Conservation (phyloP, 73 alveolate genomes). For the Paramecium tetraurelia region DNA sequence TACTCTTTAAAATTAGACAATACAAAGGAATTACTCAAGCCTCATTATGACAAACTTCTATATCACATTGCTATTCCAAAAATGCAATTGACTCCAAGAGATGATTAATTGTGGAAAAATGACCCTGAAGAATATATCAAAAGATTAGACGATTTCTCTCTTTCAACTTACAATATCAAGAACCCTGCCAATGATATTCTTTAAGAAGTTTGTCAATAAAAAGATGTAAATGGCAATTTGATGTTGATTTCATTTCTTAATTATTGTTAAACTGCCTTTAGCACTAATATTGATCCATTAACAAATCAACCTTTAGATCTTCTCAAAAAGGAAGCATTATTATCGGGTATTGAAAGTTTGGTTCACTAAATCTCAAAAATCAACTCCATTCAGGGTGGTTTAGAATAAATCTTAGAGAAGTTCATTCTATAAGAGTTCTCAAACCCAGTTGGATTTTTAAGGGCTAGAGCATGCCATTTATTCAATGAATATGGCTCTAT, state of each 20-base stretch:
- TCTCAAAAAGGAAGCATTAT: slow-evolving; percentile 48
- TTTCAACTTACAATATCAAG: slow-evolving; percentile 32
- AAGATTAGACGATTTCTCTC: slow-evolving; percentile 70
- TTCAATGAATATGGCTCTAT: slow-evolving; percentile 74
- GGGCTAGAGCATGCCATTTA: slow-evolving; percentile 81
- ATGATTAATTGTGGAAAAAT: slow-evolving; percentile 64
- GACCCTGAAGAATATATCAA: slow-evolving; percentile 82
- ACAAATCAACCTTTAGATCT: slow-evolving; percentile 53
- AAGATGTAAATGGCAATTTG: slow-evolving; percentile 24
- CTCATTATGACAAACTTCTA: slow-evolving; percentile 66
- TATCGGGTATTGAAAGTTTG: slow-evolving; percentile 54
- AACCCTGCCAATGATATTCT: slow-evolving; percentile 45
- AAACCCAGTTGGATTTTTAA: slow-evolving; percentile 71
- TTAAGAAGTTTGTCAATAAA: slow-evolving; percentile 45
- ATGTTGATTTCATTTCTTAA: slow-evolving; percentile 3
- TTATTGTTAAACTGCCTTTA: neutral
- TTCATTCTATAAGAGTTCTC: slow-evolving; percentile 75
- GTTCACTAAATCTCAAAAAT: slow-evolving; percentile 24
- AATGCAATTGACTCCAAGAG: slow-evolving; percentile 68
- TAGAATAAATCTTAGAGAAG: slow-evolving; percentile 55
- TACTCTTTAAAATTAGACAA: slow-evolving; percentile 47
- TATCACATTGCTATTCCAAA: slow-evolving; percentile 69
- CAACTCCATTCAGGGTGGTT: neutral
- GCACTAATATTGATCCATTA: slow-evolving; percentile 48
- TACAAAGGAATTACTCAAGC: slow-evolving; percentile 55